phyloP scores from a whole-genome alignment of 495 filamentous ascomycete species.

The Talaromyces nanjingensis region DNA sequence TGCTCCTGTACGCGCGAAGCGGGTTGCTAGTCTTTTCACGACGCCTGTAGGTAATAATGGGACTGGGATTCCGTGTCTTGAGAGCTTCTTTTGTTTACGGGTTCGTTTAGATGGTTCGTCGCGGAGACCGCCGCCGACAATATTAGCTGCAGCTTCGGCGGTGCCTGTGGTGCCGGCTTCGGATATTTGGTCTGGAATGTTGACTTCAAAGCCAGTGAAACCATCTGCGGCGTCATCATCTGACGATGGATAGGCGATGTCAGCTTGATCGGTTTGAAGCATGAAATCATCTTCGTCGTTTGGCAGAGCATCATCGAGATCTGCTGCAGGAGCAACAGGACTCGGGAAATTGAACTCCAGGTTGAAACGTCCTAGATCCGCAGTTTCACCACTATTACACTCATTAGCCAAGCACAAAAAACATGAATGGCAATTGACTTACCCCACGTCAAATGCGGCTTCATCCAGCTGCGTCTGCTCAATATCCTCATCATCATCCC shows the following conservation, averaged over 20 bases:
- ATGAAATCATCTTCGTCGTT: slow-evolving; percentile 36
- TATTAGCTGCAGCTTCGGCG: slow-evolving; percentile 31
- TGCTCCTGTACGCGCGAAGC: slow-evolving; percentile 55
- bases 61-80: slow-evolving; percentile 65
- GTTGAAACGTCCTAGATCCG: slow-evolving; percentile 37
- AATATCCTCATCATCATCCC: slow-evolving; percentile 21
- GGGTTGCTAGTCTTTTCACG: slow-evolving; percentile 69
- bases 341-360: slow-evolving; percentile 39
- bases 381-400: slow-evolving; percentile 36
- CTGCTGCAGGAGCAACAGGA: slow-evolving; percentile 20
- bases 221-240: slow-evolving; percentile 21
- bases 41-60: slow-evolving; percentile 63
- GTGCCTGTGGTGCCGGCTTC: slow-evolving; percentile 30
- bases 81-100: slow-evolving; percentile 50
- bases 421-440: slow-evolving; percentile 5
- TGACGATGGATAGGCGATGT: slow-evolving; percentile 13
- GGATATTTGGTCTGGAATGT: slow-evolving; percentile 21
- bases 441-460: slow-evolving; percentile 38
- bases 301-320: slow-evolving; percentile 20
- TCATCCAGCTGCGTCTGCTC: slow-evolving; percentile 27
- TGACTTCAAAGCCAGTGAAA: slow-evolving; percentile 26
- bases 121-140: slow-evolving; percentile 36
- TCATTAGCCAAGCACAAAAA: neutral
- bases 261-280: slow-evolving; percentile 25
- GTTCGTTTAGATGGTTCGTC: slow-evolving; percentile 24